Conservation (phyloP, 2,329 filamentous ascomycete genomes). For the Westerdykella sp. region DNA sequence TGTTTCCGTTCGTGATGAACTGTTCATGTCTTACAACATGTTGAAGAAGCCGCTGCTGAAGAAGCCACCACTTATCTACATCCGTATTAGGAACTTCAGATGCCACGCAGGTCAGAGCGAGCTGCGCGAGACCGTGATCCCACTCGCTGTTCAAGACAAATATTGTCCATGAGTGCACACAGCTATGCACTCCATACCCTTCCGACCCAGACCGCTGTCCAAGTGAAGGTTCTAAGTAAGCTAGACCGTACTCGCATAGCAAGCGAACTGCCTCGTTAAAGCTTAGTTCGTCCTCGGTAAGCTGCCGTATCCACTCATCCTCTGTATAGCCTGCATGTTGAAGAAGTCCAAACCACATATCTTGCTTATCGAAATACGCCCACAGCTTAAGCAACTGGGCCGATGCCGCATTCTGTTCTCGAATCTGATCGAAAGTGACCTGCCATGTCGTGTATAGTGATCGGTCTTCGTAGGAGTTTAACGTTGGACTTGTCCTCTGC, state of each 20-base stretch:
- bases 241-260: conserved; percentile 26
- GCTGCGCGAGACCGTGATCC: conserved; percentile 7
- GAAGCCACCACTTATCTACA: conserved; percentile 11
- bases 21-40: conserved; percentile 7
- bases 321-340: conserved; percentile 5
- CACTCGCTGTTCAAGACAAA: conserved; percentile 20
- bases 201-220: conserved; percentile 5
- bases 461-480: conserved; percentile 19
- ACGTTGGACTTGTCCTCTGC: conserved; percentile 9
- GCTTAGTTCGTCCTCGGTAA: conserved; percentile 18
- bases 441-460: conserved; percentile 13
- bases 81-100: conserved; percentile 9
- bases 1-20: conserved; percentile 8
- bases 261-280: conserved; percentile 26
- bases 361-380: conserved; percentile 29
- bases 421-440: conserved; percentile 9
- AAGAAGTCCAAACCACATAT: conserved; percentile 45
- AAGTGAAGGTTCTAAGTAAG: conserved; percentile 14
- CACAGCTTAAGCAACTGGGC: conserved; percentile 12
- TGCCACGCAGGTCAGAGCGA: conserved; percentile 14
- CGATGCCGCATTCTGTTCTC: conserved; percentile 9
- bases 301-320: conserved; percentile 17
- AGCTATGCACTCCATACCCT: conserved; percentile 32
- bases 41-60: conserved; percentile 13
- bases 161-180: conserved; percentile 31